phyloP scores from a whole-genome alignment of 257 asterid species.

The Ballota nigra region DNA sequence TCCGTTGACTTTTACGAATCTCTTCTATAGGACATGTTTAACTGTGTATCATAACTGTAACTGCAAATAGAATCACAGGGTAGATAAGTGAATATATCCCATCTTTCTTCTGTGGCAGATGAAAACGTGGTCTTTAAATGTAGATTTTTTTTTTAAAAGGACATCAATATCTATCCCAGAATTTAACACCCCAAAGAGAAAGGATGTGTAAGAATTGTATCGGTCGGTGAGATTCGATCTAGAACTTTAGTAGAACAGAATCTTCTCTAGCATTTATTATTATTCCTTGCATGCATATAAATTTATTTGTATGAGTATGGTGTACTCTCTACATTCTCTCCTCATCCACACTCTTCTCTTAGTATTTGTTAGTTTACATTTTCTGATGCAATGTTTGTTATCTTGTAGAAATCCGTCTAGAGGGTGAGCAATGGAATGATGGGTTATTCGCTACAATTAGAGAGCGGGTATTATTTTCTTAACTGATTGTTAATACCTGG shows the following conservation, averaged over 20 bases:
- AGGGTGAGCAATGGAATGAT: slow-evolving; percentile 98
- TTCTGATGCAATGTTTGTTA: slow-evolving; percentile 26
- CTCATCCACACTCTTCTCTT: background rate
- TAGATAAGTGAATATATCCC: background rate
- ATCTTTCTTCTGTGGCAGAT: background rate
- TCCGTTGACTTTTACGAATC: slow-evolving; percentile 2
- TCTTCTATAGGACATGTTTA: background rate
- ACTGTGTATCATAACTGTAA: background rate
- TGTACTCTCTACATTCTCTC: slow-evolving; percentile 2
- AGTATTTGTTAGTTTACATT: background rate
- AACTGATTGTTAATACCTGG: background rate
- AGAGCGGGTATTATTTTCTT: slow-evolving; percentile 69
- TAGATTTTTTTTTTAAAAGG: background rate
- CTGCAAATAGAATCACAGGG: no score
- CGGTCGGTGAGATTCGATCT: background rate
- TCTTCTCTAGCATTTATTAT: background rate
- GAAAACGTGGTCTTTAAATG: background rate
- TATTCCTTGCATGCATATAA: slow-evolving; percentile 5
- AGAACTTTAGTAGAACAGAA: slow-evolving; percentile 2
- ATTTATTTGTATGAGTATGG: background rate
- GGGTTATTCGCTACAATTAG: slow-evolving; percentile 90
- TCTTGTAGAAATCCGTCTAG: slow-evolving; percentile 74
- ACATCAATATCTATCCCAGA: no score
- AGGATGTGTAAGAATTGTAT: background rate
- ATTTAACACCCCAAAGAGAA: background rate